Percentiles rank a stretch among this genome's conserved stretches.
These are phyloP conservation scores for Daldinia decipiens DNA, from an alignment of 495 filamentous ascomycete genomes.

Conservation along the genomic window DNA sequence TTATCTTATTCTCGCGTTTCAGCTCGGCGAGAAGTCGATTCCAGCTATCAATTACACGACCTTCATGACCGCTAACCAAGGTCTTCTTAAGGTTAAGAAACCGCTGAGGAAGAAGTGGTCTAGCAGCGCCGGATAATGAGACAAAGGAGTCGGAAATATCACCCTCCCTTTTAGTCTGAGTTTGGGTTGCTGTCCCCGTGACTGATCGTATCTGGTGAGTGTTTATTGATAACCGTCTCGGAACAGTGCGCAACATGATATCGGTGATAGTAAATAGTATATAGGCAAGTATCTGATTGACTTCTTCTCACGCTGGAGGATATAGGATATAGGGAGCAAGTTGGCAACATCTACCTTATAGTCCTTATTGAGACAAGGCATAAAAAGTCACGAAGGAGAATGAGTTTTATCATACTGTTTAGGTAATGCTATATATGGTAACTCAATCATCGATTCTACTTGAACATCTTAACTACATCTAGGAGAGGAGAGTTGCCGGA, in stretches of 20 bases:
- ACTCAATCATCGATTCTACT: background rate
- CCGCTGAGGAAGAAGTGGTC: slow-evolving; percentile 72
- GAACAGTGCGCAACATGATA: slow-evolving; percentile 15
- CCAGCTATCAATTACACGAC: slow-evolving; percentile 72
- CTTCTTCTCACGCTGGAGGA: background rate
- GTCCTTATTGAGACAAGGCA: too few species aligned
- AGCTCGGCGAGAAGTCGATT: slow-evolving; percentile 70
- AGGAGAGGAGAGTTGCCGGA: background rate
- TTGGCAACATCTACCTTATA: background rate
- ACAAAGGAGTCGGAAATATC: slow-evolving; percentile 88
- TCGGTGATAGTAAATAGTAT: background rate
- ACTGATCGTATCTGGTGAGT: slow-evolving; percentile 20
- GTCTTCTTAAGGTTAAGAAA: slow-evolving; percentile 79
- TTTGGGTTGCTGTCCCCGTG: slow-evolving; percentile 26
- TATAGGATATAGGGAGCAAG: background rate
- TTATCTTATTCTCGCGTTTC: slow-evolving; percentile 61
- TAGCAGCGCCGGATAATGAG: slow-evolving; percentile 74
- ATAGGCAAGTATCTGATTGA: background rate
- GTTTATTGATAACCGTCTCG: slow-evolving; percentile 2
- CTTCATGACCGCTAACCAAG: slow-evolving; percentile 71
- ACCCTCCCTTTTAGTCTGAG: slow-evolving; percentile 60
- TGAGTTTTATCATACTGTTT: background rate
- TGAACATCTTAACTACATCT: background rate
- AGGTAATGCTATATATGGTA: background rate
- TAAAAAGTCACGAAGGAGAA: background rate